These are phyloP conservation scores for Backusella parvicylindrica DNA, from an alignment of 192 early-diverging fungal species.

Conservation along the genomic window DNA sequence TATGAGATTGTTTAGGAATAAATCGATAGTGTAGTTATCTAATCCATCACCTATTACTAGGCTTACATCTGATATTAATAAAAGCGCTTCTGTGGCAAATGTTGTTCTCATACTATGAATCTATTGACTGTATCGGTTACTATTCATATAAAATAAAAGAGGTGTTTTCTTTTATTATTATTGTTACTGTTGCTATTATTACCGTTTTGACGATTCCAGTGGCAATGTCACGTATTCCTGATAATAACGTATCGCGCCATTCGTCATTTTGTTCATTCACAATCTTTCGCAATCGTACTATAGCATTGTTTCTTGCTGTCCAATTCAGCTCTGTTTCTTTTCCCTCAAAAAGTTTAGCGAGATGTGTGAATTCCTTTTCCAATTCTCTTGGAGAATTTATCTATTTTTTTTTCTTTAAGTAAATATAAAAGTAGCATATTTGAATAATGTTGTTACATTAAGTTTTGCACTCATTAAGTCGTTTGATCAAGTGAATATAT, in stretches of 20 bases:
- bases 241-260: constrained; percentile 10
- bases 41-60: constrained; percentile 12
- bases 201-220: constrained; percentile 19
- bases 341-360: constrained; percentile 11
- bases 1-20: constrained; percentile 27
- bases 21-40: constrained; percentile 35
- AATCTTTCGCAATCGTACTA: constrained; percentile 16
- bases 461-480: not conserved
- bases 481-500: not conserved
- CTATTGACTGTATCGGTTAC: constrained; percentile 7
- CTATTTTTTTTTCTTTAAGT: not conserved
- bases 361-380: constrained; percentile 12
- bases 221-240: constrained; percentile 12
- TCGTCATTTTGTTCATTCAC: not conserved
- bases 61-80: constrained; percentile 28
- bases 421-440: not conserved
- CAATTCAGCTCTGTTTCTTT: constrained; percentile 38
- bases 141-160: not conserved
- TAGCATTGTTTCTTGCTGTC: constrained; percentile 21
- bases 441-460: not conserved
- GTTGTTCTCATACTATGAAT: constrained; percentile 38
- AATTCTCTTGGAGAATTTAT: constrained; percentile 12
- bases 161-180: not conserved
- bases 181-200: constrained; percentile 2
- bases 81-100: constrained; percentile 19